Conservation (phyloP, 768 basidiomycete species). For the Leucocoprinus sp. region DNA sequence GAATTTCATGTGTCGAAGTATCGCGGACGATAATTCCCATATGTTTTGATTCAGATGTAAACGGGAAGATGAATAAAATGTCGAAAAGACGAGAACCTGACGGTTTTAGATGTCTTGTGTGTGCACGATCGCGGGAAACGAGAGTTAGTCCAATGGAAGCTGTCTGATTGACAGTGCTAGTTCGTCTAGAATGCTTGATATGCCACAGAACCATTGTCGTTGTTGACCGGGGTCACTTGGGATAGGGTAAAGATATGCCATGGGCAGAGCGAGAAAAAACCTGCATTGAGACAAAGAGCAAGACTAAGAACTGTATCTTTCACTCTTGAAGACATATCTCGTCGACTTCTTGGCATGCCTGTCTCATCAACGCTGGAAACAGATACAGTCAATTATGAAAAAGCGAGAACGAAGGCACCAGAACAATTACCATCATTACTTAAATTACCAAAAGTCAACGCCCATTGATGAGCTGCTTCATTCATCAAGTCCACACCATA, state of each 20-base stretch:
- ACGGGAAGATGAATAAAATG: conserved; percentile 92
- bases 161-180: conserved; percentile 95
- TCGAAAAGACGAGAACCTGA: conserved; percentile 59
- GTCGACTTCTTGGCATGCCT: conserved; percentile 72
- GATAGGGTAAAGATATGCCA: background rate
- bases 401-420: background rate
- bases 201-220: conserved; percentile 90
- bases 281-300: conserved; percentile 91
- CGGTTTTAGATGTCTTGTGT: conserved; percentile 77
- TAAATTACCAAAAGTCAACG: conserved; percentile 68
- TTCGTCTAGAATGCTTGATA: conserved; percentile 99
- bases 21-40: conserved; percentile 98
- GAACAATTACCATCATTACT: conserved; percentile 39
- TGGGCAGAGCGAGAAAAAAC: conserved; percentile 18
- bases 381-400: background rate
- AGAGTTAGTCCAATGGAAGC: conserved; percentile 90
- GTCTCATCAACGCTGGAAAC: conserved; percentile 31
- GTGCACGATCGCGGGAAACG: conserved; percentile 80
- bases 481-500: conserved; percentile 99
- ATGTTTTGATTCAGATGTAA: conserved; percentile 97
- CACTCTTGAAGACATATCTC: conserved; percentile 93
- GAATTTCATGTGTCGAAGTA: conserved; percentile 62
- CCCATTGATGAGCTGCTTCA: conserved; percentile 90
- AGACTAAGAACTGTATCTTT: conserved; percentile 89
- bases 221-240: conserved; percentile 90